Evolutionary conservation across 2,329 filamentous ascomycete species (phyloP).

Genomic region (Incumbomyces lentus): DNA sequence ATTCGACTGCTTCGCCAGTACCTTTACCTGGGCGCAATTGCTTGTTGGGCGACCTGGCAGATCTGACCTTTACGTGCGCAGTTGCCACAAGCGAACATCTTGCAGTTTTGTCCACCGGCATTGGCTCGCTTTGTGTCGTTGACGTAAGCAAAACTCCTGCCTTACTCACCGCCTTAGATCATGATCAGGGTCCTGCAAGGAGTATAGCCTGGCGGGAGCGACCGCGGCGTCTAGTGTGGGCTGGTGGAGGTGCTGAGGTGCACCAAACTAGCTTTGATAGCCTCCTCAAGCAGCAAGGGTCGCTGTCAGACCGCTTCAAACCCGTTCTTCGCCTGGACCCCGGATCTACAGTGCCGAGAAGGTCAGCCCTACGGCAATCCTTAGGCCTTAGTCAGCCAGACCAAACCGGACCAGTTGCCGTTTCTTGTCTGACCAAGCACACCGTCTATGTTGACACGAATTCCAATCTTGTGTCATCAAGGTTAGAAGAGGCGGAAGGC

Average conservation of each 20-base stretch:
- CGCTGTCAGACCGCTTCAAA: background rate
- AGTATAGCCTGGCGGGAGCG: background rate
- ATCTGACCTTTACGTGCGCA: conserved; percentile 74
- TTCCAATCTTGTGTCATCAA: conserved; percentile 59
- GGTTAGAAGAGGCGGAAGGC: conserved; percentile 22
- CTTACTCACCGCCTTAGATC: background rate
- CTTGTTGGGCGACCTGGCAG: conserved; percentile 67
- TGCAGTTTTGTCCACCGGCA: conserved; percentile 76
- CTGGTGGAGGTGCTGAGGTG: conserved; percentile 4
- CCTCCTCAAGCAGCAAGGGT: background rate
- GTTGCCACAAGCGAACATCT: conserved; percentile 60
- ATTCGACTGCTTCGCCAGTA: conserved; percentile 44
- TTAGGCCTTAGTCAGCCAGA: conserved; percentile 13
- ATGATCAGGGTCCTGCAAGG: background rate
- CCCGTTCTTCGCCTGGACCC: background rate
- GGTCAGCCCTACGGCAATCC: conserved; percentile 16
- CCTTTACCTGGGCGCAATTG: conserved; percentile 80
- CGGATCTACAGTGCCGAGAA: background rate
- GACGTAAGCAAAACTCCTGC: conserved; percentile 35
- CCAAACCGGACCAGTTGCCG: conserved; percentile 45
- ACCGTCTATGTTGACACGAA: conserved; percentile 66
- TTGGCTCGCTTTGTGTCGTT: conserved; percentile 78
- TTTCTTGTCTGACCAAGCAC: conserved; percentile 57
- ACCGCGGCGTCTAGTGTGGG: conserved; percentile 5
- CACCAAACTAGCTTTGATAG: conserved; percentile 4